Conservation (phyloP, 169 alveolate species). For the Eimeria sp. region DNA sequence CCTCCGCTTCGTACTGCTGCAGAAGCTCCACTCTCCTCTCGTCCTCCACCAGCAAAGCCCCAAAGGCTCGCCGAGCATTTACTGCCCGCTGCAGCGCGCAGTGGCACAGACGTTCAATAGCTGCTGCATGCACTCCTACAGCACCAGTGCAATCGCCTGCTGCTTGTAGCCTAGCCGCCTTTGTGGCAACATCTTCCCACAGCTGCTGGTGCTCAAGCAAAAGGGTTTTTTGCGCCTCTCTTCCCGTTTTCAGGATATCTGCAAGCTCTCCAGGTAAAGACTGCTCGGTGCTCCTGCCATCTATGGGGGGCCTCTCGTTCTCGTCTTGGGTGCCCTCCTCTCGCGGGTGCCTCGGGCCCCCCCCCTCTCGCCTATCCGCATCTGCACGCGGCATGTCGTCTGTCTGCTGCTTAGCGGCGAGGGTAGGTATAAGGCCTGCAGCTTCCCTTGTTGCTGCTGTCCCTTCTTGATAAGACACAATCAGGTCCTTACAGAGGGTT, state of each 20-base stretch:
- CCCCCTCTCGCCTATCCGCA: background rate
- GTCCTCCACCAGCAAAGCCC: constrained; percentile 3
- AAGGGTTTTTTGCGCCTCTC: constrained; percentile 11
- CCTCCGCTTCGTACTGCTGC: background rate
- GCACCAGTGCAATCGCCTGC: background rate
- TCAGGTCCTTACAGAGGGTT: background rate
- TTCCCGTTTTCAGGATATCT: background rate
- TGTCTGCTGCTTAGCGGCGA: background rate
- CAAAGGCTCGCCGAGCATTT: background rate
- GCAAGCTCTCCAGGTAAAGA: constrained; percentile 1
- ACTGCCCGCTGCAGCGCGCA: constrained; percentile 45
- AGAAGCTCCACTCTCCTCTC: constrained; percentile 41
- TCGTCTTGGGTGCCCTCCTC: background rate
- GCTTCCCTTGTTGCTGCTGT: background rate
- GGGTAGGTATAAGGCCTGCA: background rate
- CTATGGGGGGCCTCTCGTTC: background rate
- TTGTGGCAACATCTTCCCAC: background rate
- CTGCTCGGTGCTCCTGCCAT: constrained; percentile 9
- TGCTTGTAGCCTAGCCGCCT: background rate
- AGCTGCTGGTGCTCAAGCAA: background rate
- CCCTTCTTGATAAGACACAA: background rate
- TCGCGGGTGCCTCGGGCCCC: background rate
- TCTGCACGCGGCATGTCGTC: background rate
- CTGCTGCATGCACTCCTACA: background rate
- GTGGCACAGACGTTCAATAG: background rate